Percentiles rank a stretch among this genome's conserved stretches.
These are phyloP conservation scores for Geranium brycei DNA, from an alignment of 345 rosid genomes.

Conservation along the genomic window DNA sequence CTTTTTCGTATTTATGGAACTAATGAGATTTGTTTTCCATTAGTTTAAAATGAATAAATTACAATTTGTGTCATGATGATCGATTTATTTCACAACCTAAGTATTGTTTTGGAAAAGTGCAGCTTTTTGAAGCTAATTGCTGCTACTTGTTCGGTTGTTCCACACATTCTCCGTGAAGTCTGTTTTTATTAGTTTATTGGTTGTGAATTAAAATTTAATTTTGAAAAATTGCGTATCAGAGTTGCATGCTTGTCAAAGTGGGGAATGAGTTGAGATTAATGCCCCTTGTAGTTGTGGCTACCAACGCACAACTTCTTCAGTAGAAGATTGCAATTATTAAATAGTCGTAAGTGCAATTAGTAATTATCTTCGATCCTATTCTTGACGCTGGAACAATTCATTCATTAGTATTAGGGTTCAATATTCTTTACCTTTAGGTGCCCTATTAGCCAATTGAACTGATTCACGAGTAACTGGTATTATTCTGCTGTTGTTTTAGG, in stretches of 20 bases:
- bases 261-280: not conserved
- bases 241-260: not conserved
- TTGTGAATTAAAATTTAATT: not conserved
- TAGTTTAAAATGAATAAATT: not conserved
- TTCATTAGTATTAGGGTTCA: not conserved
- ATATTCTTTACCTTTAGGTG: not conserved
- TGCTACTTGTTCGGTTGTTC: not conserved
- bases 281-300: not conserved
- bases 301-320: not conserved
- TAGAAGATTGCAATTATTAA: not conserved
- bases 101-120: not conserved
- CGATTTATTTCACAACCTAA: too few relatives aligned
- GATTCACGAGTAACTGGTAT: not conserved
- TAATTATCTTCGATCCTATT: not conserved
- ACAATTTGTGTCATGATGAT: not conserved
- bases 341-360: not conserved
- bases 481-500: constrained; percentile 32
- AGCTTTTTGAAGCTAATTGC: not conserved
- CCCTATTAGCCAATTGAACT: not conserved
- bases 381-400: not conserved
- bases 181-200: not conserved
- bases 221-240: not conserved
- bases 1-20: not conserved
- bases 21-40: not conserved
- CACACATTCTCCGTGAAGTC: not conserved